A percentile compares a stretch with the other conserved stretches of the same genome.
phyloP scores from a whole-genome alignment of 1,284 basidiomycete genomes.

The Microbotryum saponariae region DNA sequence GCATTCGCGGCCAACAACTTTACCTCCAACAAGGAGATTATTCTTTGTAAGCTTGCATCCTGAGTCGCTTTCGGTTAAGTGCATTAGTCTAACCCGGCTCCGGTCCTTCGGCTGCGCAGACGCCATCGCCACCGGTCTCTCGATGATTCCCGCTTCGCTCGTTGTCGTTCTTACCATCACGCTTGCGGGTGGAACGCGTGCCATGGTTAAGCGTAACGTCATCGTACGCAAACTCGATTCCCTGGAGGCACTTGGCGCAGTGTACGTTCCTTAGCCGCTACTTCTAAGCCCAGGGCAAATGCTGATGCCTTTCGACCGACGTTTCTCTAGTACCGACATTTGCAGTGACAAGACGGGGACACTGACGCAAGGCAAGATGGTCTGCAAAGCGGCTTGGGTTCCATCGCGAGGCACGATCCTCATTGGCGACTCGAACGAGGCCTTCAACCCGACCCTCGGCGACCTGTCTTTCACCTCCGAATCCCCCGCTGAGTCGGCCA shows the following conservation, averaged over 20 bases:
- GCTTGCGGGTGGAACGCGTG: constrained; percentile 49
- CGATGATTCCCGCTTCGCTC: constrained; percentile 50
- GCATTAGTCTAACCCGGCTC: too few relatives aligned
- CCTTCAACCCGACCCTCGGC: constrained; percentile 27
- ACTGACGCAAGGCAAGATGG: constrained; percentile 48
- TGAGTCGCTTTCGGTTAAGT: too few relatives aligned
- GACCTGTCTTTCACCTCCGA: constrained; percentile 10
- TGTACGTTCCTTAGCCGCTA: neutral
- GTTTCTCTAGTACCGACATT: constrained; percentile 46
- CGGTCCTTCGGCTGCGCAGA: constrained; percentile 14
- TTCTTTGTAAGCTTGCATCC: constrained; percentile 19
- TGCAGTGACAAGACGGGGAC: constrained; percentile 62
- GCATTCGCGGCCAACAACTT: constrained; percentile 41
- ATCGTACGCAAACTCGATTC: constrained; percentile 52
- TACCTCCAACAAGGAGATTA: constrained; percentile 17
- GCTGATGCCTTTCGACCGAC: constrained; percentile 42
- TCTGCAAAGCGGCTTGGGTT: constrained; percentile 54
- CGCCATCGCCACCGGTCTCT: constrained; percentile 50
- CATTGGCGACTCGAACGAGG: constrained; percentile 26
- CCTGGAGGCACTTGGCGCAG: constrained; percentile 52
- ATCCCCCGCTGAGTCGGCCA: constrained; percentile 11
- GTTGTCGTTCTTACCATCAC: constrained; percentile 41
- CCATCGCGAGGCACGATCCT: constrained; percentile 37
- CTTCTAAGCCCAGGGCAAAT: too few relatives aligned
- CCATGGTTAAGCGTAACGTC: constrained; percentile 48